These are phyloP conservation scores for Carex sylvatica DNA, from an alignment of 202 grass and related monocot genomes.

Conservation along the genomic window DNA sequence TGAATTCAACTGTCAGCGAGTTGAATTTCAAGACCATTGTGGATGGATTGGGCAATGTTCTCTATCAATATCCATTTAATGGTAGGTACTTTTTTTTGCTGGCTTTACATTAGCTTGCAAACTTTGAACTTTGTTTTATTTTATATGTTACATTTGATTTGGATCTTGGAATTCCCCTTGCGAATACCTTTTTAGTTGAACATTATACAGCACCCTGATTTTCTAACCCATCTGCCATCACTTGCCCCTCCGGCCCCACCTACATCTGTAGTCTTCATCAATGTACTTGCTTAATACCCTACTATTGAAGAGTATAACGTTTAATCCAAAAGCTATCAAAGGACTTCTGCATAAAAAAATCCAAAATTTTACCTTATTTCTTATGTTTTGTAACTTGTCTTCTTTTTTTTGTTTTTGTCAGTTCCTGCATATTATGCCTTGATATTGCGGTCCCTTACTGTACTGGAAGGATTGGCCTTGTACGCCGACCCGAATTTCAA, in stretches of 20 bases:
- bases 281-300: not conserved
- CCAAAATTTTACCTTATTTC: not conserved
- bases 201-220: not conserved
- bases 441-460: conserved; percentile 86
- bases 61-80: conserved; percentile 92
- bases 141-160: not conserved
- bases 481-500: conserved; percentile 96
- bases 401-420: conserved; percentile 44
- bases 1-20: conserved; percentile 90
- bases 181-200: not conserved
- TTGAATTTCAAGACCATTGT: conserved; percentile 96
- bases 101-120: not conserved
- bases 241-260: not conserved
- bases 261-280: not conserved
- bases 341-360: not conserved
- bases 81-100: conserved; percentile 40
- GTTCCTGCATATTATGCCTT: conserved; percentile 94
- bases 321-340: not conserved
- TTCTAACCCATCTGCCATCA: not conserved
- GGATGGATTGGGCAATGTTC: conserved; percentile 84
- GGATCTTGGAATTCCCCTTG: not conserved
- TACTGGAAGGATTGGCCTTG: conserved; percentile 90
- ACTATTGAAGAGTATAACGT: not conserved
- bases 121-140: not conserved
- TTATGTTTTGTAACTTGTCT: conserved; percentile 26